Conservation (phyloP, 2,329 filamentous ascomycete species). For the Dactylonectria estremocensis region DNA sequence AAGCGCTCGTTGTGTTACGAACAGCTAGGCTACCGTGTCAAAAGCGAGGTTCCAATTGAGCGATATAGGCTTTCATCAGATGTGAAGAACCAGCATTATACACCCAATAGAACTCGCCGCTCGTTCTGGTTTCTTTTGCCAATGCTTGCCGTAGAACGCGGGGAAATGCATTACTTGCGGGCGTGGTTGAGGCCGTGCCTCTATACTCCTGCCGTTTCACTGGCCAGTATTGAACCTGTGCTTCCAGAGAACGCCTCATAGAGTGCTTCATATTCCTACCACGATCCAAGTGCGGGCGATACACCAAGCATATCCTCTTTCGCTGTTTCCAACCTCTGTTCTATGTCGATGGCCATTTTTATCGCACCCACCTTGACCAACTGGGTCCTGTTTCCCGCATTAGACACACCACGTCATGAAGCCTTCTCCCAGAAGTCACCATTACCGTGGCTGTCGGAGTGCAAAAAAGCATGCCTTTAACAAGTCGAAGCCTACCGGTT, state of each 20-base stretch:
- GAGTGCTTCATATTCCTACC: neutral
- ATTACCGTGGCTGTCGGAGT: neutral
- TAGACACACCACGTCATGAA: neutral
- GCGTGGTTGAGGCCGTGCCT: no score
- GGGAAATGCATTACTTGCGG: no score
- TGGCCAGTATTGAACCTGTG: neutral
- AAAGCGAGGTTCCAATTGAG: no score
- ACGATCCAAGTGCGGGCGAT: neutral
- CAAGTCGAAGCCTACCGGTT: neutral
- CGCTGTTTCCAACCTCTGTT: neutral
- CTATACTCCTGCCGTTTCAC: neutral
- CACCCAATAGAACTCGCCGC: no score
- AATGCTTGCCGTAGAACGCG: no score
- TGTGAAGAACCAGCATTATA: no score
- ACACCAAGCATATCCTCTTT: neutral
- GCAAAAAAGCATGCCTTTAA: neutral
- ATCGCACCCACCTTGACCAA: neutral
- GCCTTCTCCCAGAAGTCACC: neutral
- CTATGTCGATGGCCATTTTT: neutral
- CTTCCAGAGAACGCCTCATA: neutral
- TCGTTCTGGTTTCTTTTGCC: no score
- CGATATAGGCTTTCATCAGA: no score
- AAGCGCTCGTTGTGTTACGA: no score
- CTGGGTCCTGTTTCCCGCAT: neutral
- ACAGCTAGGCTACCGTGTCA: no score